Conservation (phyloP, 2,329 filamentous ascomycete species). For the Polytolypa hystricis region DNA sequence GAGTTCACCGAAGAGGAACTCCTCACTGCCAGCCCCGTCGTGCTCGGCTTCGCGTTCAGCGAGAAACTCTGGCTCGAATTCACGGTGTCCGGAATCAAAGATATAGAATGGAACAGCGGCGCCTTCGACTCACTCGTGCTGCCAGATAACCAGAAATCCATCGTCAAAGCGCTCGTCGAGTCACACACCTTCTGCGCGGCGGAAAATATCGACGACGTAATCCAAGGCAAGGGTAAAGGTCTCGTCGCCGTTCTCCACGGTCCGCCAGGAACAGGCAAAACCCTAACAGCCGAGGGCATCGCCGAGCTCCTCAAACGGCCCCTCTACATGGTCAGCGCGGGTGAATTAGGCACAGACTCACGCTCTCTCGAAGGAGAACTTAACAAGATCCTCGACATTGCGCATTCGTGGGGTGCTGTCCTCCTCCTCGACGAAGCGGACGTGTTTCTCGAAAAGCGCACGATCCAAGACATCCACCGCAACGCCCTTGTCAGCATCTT, state of each 20-base stretch:
- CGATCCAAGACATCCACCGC: constrained; percentile 71
- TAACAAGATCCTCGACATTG: constrained; percentile 75
- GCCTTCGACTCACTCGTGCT: constrained; percentile 77
- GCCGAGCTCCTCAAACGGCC: constrained; percentile 72
- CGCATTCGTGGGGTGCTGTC: constrained; percentile 76
- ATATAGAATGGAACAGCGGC: constrained; percentile 74
- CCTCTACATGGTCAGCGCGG: constrained; percentile 71
- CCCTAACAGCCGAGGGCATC: constrained; percentile 76
- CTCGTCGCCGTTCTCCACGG: constrained; percentile 75
- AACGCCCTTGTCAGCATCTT: constrained; percentile 84
- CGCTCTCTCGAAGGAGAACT: constrained; percentile 63
- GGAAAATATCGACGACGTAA: constrained; percentile 72
- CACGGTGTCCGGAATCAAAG: constrained; percentile 62
- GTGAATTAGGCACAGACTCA: constrained; percentile 70
- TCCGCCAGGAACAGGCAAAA: constrained; percentile 80
- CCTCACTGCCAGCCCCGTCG: constrained; percentile 69
- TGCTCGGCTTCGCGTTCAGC: constrained; percentile 75
- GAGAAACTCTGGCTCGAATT: constrained; percentile 91
- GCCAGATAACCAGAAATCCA: constrained; percentile 48
- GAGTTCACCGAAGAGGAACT: constrained; percentile 74
- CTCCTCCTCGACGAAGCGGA: constrained; percentile 78
- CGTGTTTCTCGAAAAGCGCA: constrained; percentile 72
- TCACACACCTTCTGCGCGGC: constrained; percentile 74
- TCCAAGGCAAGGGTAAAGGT: constrained; percentile 75
- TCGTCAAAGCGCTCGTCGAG: constrained; percentile 71